These are phyloP conservation scores for Yarrowia divulgata DNA, from an alignment of 805 yeast species.

Conservation along the genomic window DNA sequence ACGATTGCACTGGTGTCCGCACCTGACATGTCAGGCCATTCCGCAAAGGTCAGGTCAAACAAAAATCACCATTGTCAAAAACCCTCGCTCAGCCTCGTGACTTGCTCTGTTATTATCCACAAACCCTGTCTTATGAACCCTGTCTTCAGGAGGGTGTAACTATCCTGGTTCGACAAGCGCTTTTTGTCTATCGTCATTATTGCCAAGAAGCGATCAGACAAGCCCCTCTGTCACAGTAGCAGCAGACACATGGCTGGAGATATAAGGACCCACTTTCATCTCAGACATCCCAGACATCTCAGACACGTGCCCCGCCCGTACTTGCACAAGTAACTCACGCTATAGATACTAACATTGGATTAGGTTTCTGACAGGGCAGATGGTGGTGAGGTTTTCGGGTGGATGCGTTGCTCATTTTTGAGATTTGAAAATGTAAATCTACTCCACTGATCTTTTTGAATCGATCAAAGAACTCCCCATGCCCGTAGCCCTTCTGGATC, in stretches of 20 bases:
- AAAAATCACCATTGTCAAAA: neutral
- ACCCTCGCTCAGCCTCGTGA: constrained; percentile 12
- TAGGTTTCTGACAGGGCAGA: neutral
- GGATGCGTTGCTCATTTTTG: neutral
- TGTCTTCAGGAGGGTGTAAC: no score
- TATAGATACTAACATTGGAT: neutral
- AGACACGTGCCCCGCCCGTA: no score
- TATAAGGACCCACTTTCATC: no score
- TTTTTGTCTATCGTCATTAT: no score
- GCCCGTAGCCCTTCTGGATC: neutral
- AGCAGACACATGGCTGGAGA: no score
- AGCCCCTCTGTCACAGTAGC: no score
- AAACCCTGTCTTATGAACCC: constrained; percentile 2
- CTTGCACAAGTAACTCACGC: neutral
- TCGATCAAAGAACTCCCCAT: no score
- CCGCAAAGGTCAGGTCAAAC: no score
- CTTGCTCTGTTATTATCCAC: constrained; percentile 3
- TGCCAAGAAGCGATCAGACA: no score
- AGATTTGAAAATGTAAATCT: neutral
- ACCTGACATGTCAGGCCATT: neutral
- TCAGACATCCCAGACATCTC: no score
- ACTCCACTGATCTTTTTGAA: no score
- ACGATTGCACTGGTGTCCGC: neutral
- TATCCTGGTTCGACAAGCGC: no score
- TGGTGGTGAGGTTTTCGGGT: neutral